Conservation (phyloP, 257 asterid species). For the Lycium ferocissimum region DNA sequence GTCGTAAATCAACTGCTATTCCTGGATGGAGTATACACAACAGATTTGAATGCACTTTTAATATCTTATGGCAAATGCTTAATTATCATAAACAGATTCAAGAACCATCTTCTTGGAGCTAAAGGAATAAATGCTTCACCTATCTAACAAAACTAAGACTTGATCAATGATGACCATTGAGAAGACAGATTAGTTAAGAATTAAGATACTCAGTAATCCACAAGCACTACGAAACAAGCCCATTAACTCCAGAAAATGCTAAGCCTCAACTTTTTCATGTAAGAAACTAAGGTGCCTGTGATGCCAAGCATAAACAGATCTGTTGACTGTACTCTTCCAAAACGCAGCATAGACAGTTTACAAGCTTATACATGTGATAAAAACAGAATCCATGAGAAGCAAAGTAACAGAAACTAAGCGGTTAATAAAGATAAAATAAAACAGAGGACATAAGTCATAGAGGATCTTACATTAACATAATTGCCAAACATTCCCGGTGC, state of each 20-base stretch:
- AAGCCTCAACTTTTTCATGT: background rate
- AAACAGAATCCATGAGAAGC: conserved; percentile 22
- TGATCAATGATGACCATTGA: background rate
- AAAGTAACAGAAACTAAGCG: conserved; percentile 18
- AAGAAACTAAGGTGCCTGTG: background rate
- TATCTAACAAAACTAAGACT: no score
- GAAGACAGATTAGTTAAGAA: background rate
- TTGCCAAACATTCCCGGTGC: conserved; percentile 99
- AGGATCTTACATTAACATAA: conserved; percentile 84
- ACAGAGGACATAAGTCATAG: conserved; percentile 11
- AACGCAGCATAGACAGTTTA: background rate
- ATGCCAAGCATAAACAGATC: background rate
- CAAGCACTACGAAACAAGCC: background rate
- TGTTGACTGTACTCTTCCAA: background rate
- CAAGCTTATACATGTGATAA: background rate
- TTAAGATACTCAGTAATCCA: background rate
- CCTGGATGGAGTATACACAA: background rate
- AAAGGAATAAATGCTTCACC: background rate
- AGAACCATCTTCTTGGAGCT: background rate
- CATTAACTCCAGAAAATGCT: background rate
- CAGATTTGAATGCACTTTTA: background rate
- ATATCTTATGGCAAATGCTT: background rate
- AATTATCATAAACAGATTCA: background rate
- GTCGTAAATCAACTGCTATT: conserved; percentile 1
- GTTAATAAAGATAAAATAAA: conserved; percentile 20